Conservation (phyloP, 2,329 filamentous ascomycete genomes). For the Fusarium sp. region DNA sequence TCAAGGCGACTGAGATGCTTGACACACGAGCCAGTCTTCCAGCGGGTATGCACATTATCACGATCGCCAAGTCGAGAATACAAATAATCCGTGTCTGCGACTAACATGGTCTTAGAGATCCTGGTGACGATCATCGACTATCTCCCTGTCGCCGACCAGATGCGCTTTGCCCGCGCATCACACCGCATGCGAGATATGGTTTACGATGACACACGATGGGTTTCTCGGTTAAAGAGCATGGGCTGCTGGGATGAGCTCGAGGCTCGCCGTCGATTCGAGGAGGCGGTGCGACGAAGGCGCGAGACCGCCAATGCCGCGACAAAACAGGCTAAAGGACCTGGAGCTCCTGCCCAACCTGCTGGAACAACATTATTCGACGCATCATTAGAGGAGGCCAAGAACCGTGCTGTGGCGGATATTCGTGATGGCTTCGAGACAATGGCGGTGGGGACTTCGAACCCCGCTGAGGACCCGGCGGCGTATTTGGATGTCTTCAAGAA, state of each 20-base stretch:
- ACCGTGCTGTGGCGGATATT: conserved; percentile 53
- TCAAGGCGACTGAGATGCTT: conserved; percentile 86
- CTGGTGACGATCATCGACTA: conserved; percentile 91
- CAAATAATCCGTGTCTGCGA: neutral
- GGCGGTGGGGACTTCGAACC: conserved; percentile 66
- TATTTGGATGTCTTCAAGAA: conserved; percentile 79
- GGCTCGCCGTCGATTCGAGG: conserved; percentile 85
- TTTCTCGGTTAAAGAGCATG: conserved; percentile 87
- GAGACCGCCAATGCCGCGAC: conserved; percentile 63
- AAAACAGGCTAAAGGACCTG: conserved; percentile 37
- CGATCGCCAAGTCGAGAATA: neutral
- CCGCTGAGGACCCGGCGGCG: conserved; percentile 72
- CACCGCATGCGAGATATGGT: conserved; percentile 96
- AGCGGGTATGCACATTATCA: conserved; percentile 71
- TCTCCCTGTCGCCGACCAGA: conserved; percentile 86
- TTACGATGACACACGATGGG: conserved; percentile 97
- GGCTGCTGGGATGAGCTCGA: conserved; percentile 93
- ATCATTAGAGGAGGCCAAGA: conserved; percentile 74
- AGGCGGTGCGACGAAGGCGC: conserved; percentile 73
- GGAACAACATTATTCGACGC: conserved; percentile 81
- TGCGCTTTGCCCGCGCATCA: conserved; percentile 87
- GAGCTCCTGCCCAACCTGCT: conserved; percentile 37
- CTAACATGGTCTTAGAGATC: conserved; percentile 73
- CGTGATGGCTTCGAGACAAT: conserved; percentile 86
- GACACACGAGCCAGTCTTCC: conserved; percentile 84